Evolutionary conservation across 768 basidiomycete species (phyloP).

Genomic region (Guyanaporus albipodus): DNA sequence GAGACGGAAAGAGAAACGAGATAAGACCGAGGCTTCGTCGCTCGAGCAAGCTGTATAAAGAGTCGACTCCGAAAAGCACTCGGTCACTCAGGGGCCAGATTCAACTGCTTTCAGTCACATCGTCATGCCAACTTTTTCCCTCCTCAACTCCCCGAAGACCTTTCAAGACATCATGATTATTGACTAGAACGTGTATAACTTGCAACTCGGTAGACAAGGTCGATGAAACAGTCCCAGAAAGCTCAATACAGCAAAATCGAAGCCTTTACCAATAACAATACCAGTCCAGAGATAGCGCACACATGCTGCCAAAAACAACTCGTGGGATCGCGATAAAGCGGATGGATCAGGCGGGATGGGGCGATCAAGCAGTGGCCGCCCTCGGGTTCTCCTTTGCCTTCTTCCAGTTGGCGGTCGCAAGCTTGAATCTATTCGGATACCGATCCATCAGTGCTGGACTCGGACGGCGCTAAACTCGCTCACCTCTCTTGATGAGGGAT

Average conservation of each 20-base stretch:
- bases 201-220: slow-evolving; percentile 8
- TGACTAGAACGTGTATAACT: slow-evolving; percentile 14
- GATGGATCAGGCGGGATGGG: slow-evolving; percentile 5
- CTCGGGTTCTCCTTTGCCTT: slow-evolving; percentile 65
- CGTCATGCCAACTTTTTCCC: slow-evolving; percentile 7
- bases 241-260: slow-evolving; percentile 18
- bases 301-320: slow-evolving; percentile 15
- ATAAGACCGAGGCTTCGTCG: slow-evolving; percentile 8
- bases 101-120: background rate
- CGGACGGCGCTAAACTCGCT: slow-evolving; percentile 3
- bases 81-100: slow-evolving; percentile 24
- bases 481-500: slow-evolving; percentile 73
- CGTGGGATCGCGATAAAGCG: slow-evolving; percentile 5
- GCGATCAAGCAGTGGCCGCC: slow-evolving; percentile 24
- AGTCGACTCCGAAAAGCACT: slow-evolving; percentile 16
- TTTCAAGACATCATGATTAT: background rate
- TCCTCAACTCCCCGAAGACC: background rate
- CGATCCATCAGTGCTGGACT: background rate
- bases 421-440: slow-evolving; percentile 52
- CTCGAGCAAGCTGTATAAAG: slow-evolving; percentile 27
- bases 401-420: slow-evolving; percentile 77
- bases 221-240: slow-evolving; percentile 8
- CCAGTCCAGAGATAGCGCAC: slow-evolving; percentile 10
- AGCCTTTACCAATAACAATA: slow-evolving; percentile 35
- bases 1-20: slow-evolving; percentile 19